Conservation (phyloP, 164 flowering plant species). For the Paratinospora sagittata region DNA sequence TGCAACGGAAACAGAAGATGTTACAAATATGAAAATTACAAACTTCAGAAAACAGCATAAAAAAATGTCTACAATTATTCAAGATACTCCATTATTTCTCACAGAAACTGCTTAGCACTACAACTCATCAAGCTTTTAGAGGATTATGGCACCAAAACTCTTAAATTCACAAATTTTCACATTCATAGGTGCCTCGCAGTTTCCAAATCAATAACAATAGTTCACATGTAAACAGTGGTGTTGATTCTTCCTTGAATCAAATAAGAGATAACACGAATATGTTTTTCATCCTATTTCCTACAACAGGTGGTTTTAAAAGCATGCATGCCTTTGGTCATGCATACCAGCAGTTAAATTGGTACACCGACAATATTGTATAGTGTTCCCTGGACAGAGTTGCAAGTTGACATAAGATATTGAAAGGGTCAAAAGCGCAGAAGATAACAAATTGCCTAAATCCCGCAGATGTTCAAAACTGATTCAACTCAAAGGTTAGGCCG, state of each 20-base stretch:
- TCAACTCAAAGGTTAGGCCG: too few species aligned
- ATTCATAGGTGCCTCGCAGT: not conserved
- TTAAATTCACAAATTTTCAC: not conserved
- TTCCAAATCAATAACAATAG: not conserved
- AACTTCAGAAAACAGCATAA: not conserved
- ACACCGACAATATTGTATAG: too few species aligned
- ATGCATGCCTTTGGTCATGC: too few species aligned
- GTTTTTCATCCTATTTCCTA: too few species aligned
- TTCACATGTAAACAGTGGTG: not conserved
- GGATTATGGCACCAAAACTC: not conserved
- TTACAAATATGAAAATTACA: not conserved
- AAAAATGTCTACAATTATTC: not conserved
- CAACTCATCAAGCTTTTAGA: not conserved
- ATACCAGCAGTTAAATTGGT: too few species aligned
- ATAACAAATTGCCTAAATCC: too few species aligned
- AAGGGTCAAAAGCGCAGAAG: too few species aligned
- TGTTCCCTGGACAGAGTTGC: too few species aligned
- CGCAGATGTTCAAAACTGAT: too few species aligned
- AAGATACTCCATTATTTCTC: not conserved
- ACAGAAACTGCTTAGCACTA: not conserved
- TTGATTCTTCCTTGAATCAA: not conserved
- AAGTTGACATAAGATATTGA: too few species aligned
- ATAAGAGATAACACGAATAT: too few species aligned
- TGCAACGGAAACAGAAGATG: constrained; percentile 23
- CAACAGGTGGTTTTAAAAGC: too few species aligned